Evolutionary conservation across 2,329 filamentous ascomycete genomes (phyloP).

Genomic region (Sarocladium brachiariae): DNA sequence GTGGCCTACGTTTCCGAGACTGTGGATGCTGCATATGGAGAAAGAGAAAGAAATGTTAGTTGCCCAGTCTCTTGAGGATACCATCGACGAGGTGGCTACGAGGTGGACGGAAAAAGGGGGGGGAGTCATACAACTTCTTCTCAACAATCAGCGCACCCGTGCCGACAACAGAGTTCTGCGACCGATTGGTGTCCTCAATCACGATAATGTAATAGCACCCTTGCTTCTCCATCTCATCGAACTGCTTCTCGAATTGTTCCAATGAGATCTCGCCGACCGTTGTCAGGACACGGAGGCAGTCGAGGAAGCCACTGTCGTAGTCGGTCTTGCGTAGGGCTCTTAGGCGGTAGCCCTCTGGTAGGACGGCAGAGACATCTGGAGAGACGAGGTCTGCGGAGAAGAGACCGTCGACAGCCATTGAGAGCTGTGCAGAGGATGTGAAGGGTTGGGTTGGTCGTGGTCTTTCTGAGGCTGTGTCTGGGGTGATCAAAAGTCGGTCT

Average conservation of each 20-base stretch:
- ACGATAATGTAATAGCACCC: conserved; percentile 82
- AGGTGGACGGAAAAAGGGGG: background rate
- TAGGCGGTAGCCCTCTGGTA: conserved; percentile 77
- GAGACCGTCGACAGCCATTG: conserved; percentile 45
- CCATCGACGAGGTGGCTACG: background rate
- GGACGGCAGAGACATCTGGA: conserved; percentile 59
- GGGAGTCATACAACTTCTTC: conserved; percentile 75
- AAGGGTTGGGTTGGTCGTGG: conserved; percentile 22
- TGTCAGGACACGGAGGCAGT: conserved; percentile 84
- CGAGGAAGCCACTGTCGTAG: conserved; percentile 76
- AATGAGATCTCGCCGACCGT: conserved; percentile 82
- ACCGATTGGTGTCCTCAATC: conserved; percentile 62
- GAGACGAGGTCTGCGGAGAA: conserved; percentile 76
- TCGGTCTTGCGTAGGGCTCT: conserved; percentile 74
- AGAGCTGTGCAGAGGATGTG: background rate
- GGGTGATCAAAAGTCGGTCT: background rate
- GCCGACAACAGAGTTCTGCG: conserved; percentile 65
- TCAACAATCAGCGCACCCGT: conserved; percentile 88
- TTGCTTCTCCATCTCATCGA: conserved; percentile 70
- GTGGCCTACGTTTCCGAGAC: conserved; percentile 78
- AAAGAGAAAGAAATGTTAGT: background rate
- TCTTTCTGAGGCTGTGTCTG: background rate
- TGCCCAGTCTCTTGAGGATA: background rate
- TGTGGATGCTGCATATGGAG: conserved; percentile 56
- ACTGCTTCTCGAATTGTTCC: conserved; percentile 69